Base-by-base conservation (phyloP, 805 yeast species). In the Pichia pseudocactophila region DNA sequence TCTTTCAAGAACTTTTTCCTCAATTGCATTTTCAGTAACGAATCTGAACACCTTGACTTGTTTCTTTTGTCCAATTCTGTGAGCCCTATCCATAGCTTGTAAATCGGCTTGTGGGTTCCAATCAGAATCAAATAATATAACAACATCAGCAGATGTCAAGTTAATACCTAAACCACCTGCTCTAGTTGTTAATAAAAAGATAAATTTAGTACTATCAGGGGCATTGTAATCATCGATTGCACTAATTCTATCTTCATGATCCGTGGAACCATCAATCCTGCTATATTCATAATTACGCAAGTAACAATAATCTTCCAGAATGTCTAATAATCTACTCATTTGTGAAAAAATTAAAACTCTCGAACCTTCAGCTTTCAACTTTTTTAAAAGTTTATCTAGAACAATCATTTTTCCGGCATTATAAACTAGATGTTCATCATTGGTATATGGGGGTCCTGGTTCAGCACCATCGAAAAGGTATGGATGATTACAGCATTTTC, bases 101-200 rank as follows among this genome's bases (percentile, higher is more conserved):
- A 89, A 69, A 69, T 89, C 97, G 0, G 96, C 97, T 59, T 89
- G 97, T 2, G 97, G 97, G 57, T 89, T 89, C 97, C 97, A 89
- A 65, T 89, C 97, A 0, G 95, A 83, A 61, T 89, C 97, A 58
- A 77, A 90, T 22, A 89, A 62, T 3, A 89, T 75, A 39, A 89
- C 97, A 34, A 84, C 78, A 59, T 89, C 96, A 2, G 97, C 97
- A 8, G 86, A 76, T 0, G 95, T 90, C 57, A 89, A 70, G 57
- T 90, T 89, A 56, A 89, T 89, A 55, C 97, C 97, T 42, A 89
- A 70, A 9, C 97, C 97, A 62, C 97, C 97, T 7, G 97, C 97
- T 64, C 97, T 78, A 0, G 97, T 89, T 1, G 97, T 89, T 47
- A 89, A 67, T 49, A 89, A 64, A 53, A 89, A 89, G 6, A 89